Percentiles rank a stretch among this genome's conserved stretches.
Evolutionary conservation across 2,329 filamentous ascomycete species (phyloP).

Genomic region (Albifimbria verrucaria): DNA sequence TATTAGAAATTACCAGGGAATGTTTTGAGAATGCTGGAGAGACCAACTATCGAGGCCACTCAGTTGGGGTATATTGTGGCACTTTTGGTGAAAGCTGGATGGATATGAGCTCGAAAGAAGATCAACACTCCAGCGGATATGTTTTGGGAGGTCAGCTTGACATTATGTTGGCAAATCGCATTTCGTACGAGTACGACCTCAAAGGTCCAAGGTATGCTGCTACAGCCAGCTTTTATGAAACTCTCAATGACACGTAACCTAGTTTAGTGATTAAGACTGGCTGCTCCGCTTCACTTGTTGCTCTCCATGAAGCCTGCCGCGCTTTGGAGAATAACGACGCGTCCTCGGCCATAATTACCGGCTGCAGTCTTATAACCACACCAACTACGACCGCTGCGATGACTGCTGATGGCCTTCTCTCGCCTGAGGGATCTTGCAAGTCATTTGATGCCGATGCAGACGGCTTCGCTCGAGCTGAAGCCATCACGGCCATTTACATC

Average conservation of each 20-base stretch:
- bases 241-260: too few species aligned
- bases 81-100: conserved; percentile 5
- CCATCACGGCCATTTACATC: conserved; percentile 32
- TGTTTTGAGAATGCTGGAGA: conserved; percentile 7
- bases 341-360: conserved; percentile 18
- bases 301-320: conserved; percentile 23
- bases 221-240: too few species aligned
- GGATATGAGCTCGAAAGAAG: conserved; percentile 2
- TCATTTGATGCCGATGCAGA: conserved; percentile 7
- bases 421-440: conserved; percentile 19
- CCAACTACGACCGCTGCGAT: neutral
- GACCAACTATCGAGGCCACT: neutral
- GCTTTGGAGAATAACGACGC: conserved; percentile 17
- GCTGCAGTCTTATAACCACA: conserved; percentile 10
- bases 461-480: conserved; percentile 26
- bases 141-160: conserved; percentile 12
- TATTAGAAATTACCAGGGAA: conserved; percentile 21
- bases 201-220: conserved; percentile 16
- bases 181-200: conserved; percentile 25
- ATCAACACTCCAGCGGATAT: conserved; percentile 9
- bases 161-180: conserved; percentile 21
- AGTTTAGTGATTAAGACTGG: conserved; percentile 29
- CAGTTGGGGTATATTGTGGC: conserved; percentile 4
- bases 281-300: conserved; percentile 24
- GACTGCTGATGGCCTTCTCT: neutral